Base-by-base conservation (phyloP, 768 basidiomycete genomes). In the Tulasnella calospora region DNA sequence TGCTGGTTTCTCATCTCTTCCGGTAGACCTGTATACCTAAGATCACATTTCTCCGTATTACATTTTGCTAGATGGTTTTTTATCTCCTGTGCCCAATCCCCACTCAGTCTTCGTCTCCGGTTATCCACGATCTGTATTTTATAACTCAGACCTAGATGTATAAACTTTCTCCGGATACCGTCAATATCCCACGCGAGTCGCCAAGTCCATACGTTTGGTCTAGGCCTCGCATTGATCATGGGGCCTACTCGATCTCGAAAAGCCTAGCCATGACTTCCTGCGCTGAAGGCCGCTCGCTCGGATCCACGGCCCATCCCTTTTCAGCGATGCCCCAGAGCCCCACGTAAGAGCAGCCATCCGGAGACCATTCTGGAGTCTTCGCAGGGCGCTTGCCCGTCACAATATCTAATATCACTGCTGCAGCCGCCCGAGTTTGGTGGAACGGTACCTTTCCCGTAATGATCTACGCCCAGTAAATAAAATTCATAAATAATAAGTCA, bases 381-480 rank as follows among this genome's bases (percentile, higher is more conserved):
- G 36, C 51, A 27, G 75, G 75, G 30, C 51, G 75, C 55, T 67
- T 55, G n/a, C 75, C 75, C 35, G 30, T 23, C n/a, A 76, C 55
- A 27, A 76, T 55, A 6, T 61, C 38, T 38, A 55, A 15, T 21
- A 77, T 70, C 40, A 77, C 67, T 3, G 44, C 41, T 8, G 41
- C 40, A 19, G 76, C 61, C 3, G 76, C 33, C n/a, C n/a, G 35
- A 67, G 69, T 38, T 15, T 71, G 61, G 8, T 67, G 38, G 51
- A 77, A 77, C 5, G 76, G 76, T 19, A 77, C 69, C 13, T 70
- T 70, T n/a, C 67, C 76, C 10, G 76, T 70, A 27, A 77, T 27
- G 19, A 71, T 47, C 76, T 77, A 67, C 6, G 23, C 27, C 27
- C 4, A 30, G 10, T 2, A 17, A 33, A 71, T 5, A 21, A 30